A percentile compares a stretch with the other conserved stretches of the same genome.
Conservation (phyloP, 495 filamentous ascomycete species). For the Gamarada debralockiae region DNA sequence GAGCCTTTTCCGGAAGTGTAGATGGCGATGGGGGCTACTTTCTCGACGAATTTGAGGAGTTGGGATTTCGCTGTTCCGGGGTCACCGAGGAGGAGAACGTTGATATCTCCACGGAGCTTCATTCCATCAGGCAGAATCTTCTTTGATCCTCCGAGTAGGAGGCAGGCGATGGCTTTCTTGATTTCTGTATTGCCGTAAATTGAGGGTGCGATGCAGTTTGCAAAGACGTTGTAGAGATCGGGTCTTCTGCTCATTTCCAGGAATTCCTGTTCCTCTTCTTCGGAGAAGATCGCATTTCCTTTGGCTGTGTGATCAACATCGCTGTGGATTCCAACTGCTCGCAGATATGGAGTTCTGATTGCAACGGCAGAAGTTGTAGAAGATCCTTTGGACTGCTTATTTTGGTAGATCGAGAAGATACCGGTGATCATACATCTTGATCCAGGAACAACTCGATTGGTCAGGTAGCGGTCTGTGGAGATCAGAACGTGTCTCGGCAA, state of each 20-base stretch:
- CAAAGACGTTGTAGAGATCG: constrained; percentile 87
- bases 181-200: constrained; percentile 97
- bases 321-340: constrained; percentile 86
- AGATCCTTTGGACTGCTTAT: constrained; percentile 79
- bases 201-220: constrained; percentile 91
- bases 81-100: constrained; percentile 94
- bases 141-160: constrained; percentile 94
- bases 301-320: constrained; percentile 89
- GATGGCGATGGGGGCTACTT: constrained; percentile 93
- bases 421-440: constrained; percentile 94
- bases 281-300: constrained; percentile 79
- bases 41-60: constrained; percentile 95
- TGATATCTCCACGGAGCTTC: constrained; percentile 97
- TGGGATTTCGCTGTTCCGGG: constrained; percentile 99
- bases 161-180: constrained; percentile 96
- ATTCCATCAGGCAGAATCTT: constrained; percentile 98
- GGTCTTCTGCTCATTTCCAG: constrained; percentile 86
- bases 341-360: constrained; percentile 94
- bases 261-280: constrained; percentile 97
- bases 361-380: constrained; percentile 73
- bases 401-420: constrained; percentile 96
- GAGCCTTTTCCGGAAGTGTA: constrained; percentile 99
- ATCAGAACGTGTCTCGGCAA: constrained; percentile 92
- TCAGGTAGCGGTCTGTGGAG: constrained; percentile 91
- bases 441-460: constrained; percentile 93